Conservation (phyloP, 192 early-diverging fungal species). For the Kappamyces sp. region DNA sequence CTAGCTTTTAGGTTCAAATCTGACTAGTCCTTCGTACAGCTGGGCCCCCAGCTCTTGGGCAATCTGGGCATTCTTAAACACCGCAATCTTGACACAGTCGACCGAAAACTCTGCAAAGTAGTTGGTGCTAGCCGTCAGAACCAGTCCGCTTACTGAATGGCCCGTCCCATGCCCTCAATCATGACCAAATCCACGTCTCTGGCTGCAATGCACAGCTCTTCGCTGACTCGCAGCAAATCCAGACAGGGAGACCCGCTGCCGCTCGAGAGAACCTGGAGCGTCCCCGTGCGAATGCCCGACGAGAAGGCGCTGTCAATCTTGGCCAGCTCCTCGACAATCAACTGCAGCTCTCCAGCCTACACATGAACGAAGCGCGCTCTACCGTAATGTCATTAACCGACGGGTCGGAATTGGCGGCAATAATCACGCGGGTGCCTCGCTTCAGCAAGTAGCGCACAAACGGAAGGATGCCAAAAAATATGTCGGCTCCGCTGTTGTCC, state of each 20-base stretch:
- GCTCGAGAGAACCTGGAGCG: slow-evolving; percentile 54
- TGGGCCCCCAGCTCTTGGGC: slow-evolving; percentile 60
- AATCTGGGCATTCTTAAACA: slow-evolving; percentile 71
- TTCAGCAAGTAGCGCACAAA: slow-evolving; percentile 61
- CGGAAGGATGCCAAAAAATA: slow-evolving; percentile 71
- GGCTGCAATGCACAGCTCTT: slow-evolving; percentile 46
- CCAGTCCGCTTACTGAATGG: slow-evolving; percentile 50
- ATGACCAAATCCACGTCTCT: slow-evolving; percentile 65
- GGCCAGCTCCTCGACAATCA: slow-evolving; percentile 38
- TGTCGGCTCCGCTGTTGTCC: slow-evolving; percentile 77
- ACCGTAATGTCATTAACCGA: slow-evolving; percentile 79
- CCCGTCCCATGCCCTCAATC: slow-evolving; percentile 71
- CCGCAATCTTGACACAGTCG: slow-evolving; percentile 70
- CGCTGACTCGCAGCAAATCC: slow-evolving; percentile 59
- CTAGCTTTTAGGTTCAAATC: slow-evolving; percentile 24
- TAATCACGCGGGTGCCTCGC: slow-evolving; percentile 48
- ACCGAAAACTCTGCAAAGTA: slow-evolving; percentile 60
- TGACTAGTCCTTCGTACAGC: slow-evolving; percentile 64
- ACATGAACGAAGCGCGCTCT: background rate
- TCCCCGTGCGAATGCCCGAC: slow-evolving; percentile 18
- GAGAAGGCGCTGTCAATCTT: slow-evolving; percentile 38
- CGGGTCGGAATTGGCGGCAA: slow-evolving; percentile 69
- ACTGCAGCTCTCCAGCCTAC: slow-evolving; percentile 46
- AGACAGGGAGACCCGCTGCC: slow-evolving; percentile 69
- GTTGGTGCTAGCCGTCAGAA: slow-evolving; percentile 46